Conservation (phyloP, 2,329 filamentous ascomycete species). For the Ophiostoma piceae region DNA sequence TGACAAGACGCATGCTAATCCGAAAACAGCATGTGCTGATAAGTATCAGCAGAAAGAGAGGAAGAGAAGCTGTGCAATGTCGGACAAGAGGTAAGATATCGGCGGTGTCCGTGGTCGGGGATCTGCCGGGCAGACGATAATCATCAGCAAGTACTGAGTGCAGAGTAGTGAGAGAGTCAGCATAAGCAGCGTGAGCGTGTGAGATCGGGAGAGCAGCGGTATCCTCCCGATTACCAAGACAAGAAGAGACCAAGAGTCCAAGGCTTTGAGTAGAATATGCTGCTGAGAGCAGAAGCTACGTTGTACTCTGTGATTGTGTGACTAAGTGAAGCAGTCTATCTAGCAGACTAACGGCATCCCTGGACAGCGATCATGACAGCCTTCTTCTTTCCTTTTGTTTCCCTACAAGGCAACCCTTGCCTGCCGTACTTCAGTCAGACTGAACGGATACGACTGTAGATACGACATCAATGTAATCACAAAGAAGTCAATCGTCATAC, state of each 20-base stretch:
- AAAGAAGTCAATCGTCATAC: not conserved
- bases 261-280: too few species aligned
- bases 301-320: not conserved
- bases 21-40: conserved; percentile 6
- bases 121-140: conserved; percentile 1
- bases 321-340: not conserved
- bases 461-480: not conserved
- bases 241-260: too few species aligned
- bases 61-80: not conserved
- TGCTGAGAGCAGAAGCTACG: not conserved
- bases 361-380: too few species aligned
- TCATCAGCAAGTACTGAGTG: too few species aligned
- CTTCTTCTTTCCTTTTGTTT: not conserved
- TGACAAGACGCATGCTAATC: not conserved
- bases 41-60: not conserved
- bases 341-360: too few species aligned
- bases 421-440: not conserved
- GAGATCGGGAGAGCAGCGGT: not conserved
- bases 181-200: too few species aligned
- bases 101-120: conserved; percentile 2
- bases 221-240: not conserved
- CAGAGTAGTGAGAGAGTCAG: too few species aligned
- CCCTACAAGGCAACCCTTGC: conserved; percentile 1
- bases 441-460: not conserved
- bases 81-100: not conserved